These are phyloP conservation scores for Entomortierella parvispora DNA, from an alignment of 192 early-diverging fungal genomes.

Conservation along the genomic window DNA sequence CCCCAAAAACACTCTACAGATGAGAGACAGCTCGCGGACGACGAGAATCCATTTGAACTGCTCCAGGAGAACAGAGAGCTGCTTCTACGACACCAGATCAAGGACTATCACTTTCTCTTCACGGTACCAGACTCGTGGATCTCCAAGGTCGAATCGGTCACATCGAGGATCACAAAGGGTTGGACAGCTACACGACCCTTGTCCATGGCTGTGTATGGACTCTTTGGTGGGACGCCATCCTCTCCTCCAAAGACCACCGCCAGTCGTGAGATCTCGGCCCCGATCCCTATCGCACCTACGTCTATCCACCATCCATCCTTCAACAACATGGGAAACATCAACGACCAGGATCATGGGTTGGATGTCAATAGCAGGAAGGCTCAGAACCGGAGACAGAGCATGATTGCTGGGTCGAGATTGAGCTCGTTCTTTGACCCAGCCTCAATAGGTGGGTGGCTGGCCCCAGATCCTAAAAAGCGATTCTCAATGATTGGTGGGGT, in stretches of 20 bases:
- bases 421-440: slow-evolving; percentile 50
- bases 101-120: slow-evolving; percentile 46
- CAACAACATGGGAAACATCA: neutral
- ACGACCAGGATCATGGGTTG: slow-evolving; percentile 6
- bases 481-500: slow-evolving; percentile 31
- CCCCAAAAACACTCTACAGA: slow-evolving; percentile 21
- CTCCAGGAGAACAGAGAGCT: slow-evolving; percentile 34
- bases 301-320: slow-evolving; percentile 47
- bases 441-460: slow-evolving; percentile 34
- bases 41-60: slow-evolving; percentile 38
- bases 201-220: slow-evolving; percentile 50
- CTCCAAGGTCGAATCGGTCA: slow-evolving; percentile 47
- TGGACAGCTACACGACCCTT: slow-evolving; percentile 48
- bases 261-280: slow-evolving; percentile 37
- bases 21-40: slow-evolving; percentile 33
- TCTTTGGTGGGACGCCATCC: slow-evolving; percentile 17
- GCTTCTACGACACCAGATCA: slow-evolving; percentile 35
- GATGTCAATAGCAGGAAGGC: slow-evolving; percentile 16
- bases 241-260: slow-evolving; percentile 21
- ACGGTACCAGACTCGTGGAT: slow-evolving; percentile 50
- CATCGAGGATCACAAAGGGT: slow-evolving; percentile 40
- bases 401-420: slow-evolving; percentile 46
- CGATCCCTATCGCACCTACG: slow-evolving; percentile 34
- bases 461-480: slow-evolving; percentile 27
- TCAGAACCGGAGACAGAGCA: slow-evolving; percentile 35